Base-by-base conservation (phyloP, 352 stramenopile genomes). In the Aphanomyces invadans region DNA sequence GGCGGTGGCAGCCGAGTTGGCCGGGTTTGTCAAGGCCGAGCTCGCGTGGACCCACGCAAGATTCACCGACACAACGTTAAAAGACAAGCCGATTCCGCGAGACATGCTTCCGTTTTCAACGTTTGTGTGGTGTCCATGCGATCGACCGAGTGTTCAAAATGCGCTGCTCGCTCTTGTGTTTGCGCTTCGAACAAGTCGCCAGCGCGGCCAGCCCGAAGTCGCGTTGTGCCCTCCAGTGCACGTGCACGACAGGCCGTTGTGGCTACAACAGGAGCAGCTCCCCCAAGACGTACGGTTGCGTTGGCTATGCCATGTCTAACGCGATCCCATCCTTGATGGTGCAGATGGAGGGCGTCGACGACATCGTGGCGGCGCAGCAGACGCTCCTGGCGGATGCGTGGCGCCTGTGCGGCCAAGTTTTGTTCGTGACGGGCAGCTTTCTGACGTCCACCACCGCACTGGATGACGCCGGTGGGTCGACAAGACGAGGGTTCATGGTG, bases 181-280 rank as follows among this genome's bases (percentile, higher is more conserved):
- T 59, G 26, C 17, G 10, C 42, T 67, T 10, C 60, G 60, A 12
- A 59, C 23, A 10, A 9, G 17, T n/a, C 55, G 36, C 9, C 7
- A 57, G 21, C 39, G 26, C 19, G 46, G 28, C 46, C 17, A 56
- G 2, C 3, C 21, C 9, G 31, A 45, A 10, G 32, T 48, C n/a
- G 32, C 60, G n/a, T 10, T 67, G 10, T 67, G 42, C 5, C 60
- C 46, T 4, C 4, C 48, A 26, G 60, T 67, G 21, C 60, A 67
- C 3, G 19, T 10, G 23, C 60, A 67, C 46, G 28, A 28, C 4
- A 26, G 26, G 17, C 60, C 60, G 4, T 32, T 67, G 15, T 67
- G 60, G 60, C 28, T 49, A 19, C 11, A 21, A 17, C 42, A 67
- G 7, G 60, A 67, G 33, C 60, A 67, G 42, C 26, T 59, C 49